A percentile compares a stretch with the other conserved stretches of the same genome.
Evolutionary conservation across 441 rosid genomes (phyloP).

Genomic region (Codiaeum variegatum): DNA sequence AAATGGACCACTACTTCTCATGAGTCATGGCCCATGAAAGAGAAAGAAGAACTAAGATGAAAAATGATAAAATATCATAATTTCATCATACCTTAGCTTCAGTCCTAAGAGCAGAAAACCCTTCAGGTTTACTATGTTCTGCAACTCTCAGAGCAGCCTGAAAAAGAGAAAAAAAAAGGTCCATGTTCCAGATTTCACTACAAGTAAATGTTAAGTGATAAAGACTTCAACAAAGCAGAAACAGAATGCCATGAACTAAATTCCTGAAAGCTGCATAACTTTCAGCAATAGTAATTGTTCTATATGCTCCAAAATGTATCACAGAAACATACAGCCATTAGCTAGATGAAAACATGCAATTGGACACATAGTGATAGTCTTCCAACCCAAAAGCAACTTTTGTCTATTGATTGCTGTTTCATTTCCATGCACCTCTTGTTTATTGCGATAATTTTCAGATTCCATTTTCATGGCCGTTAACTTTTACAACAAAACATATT

Average conservation of each 20-base stretch:
- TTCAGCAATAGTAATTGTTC: neutral
- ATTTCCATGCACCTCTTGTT: neutral
- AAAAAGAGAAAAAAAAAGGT: conserved; percentile 20
- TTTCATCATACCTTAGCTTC: conserved; percentile 73
- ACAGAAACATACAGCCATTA: neutral
- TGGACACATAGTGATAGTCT: neutral
- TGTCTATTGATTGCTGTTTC: neutral
- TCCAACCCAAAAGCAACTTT: neutral
- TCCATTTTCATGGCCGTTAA: neutral
- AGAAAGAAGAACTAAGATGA: conserved; percentile 7
- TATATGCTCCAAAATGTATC: neutral
- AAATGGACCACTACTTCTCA: conserved; percentile 1
- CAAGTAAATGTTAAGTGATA: neutral
- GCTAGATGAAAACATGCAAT: neutral
- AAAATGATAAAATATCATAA: conserved; percentile 17
- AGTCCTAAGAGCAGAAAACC: conserved; percentile 49
- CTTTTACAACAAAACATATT: neutral
- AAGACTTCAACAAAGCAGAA: neutral
- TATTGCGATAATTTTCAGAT: neutral
- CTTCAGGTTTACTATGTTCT: conserved; percentile 49
- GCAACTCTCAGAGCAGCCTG: conserved; percentile 73
- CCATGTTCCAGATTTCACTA: neutral
- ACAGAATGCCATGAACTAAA: neutral
- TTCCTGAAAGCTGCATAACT: neutral
- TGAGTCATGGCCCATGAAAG: conserved; percentile 3